phyloP scores from a whole-genome alignment of 768 basidiomycete genomes.

The Suillus brevipes region DNA sequence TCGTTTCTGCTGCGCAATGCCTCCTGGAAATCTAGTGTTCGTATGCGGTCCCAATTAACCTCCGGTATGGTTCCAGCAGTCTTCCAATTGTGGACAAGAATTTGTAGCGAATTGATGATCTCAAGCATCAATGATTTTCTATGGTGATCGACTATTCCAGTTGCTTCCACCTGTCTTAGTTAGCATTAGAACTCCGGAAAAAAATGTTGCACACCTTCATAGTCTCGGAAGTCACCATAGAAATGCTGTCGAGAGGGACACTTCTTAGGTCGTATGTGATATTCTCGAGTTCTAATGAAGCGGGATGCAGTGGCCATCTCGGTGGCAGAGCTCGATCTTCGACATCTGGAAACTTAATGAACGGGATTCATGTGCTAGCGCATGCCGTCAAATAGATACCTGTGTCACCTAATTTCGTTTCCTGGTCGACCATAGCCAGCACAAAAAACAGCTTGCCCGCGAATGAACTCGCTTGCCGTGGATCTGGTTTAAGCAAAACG shows the following conservation, averaged over 20 bases:
- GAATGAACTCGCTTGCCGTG: slow-evolving; percentile 45
- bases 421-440: slow-evolving; percentile 67
- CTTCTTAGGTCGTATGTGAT: slow-evolving; percentile 65
- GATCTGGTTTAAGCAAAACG: slow-evolving; percentile 68
- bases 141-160: slow-evolving; percentile 65
- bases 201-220: slow-evolving; percentile 58
- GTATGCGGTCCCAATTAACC: slow-evolving; percentile 81
- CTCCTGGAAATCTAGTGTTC: slow-evolving; percentile 92
- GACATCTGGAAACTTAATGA: slow-evolving; percentile 46
- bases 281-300: slow-evolving; percentile 46
- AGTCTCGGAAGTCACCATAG: slow-evolving; percentile 65
- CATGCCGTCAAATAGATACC: slow-evolving; percentile 38
- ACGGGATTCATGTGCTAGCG: slow-evolving; percentile 1
- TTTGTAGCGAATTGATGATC: slow-evolving; percentile 49
- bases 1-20: slow-evolving; percentile 58
- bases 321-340: slow-evolving; percentile 64
- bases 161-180: slow-evolving; percentile 62
- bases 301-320: slow-evolving; percentile 68
- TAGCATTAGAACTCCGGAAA: slow-evolving; percentile 2
- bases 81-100: slow-evolving; percentile 58
- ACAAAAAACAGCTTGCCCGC: slow-evolving; percentile 62
- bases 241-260: slow-evolving; percentile 72
- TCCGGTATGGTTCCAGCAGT: slow-evolving; percentile 56
- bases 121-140: slow-evolving; percentile 63
- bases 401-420: slow-evolving; percentile 53